Evolutionary conservation across 208 protist species (phyloP), one percentile per base, ranked within the genome.

Genomic region (Wallacemonas sp.): DNA sequence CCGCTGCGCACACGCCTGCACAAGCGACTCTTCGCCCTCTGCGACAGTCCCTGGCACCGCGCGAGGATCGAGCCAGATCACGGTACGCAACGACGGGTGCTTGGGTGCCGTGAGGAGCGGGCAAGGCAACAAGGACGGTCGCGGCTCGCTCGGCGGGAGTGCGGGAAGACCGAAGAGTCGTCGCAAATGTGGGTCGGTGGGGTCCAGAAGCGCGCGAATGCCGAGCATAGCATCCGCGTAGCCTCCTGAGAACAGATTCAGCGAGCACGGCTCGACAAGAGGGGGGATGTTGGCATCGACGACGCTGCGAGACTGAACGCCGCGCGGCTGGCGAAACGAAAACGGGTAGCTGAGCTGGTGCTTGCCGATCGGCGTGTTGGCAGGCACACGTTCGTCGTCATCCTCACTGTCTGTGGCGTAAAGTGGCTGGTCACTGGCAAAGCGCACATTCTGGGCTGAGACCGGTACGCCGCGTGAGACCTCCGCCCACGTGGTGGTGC

Each of bases 201-300:
- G 54, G 46, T 50, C 53, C 46, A 81, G 77, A 4, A 80, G 52
- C 15, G 79, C 71, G n/a, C 45, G 54, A 24, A 80, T 76, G 38
- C 71, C 74, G 9, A 57, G 41, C 45, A 55, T 52, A 27, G 71
- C 34, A 34, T 29, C 64, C 17, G 60, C 63, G 32, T 71, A 53
- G 48, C 65, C 65, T 3, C 79, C 71, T 9, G 74, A 71, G 45
- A 85, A 78, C 9, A 80, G 36, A 58, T 85, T 85, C 34, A 70
- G 26, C 1, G 41, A 32, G 12, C 15, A 6, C 54, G 66, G 69
- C 1, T 36, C 17, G 26, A 68, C 54, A 15, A 33, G 36, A 15
- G 45, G 39, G n/a, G 32, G 37, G 9, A 61, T 6, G 17, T 53
- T 39, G 0, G 64, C 29, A 13, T 41, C 50, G 22, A 26, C 50